phyloP scores from a whole-genome alignment of 352 stramenopile species.

The Phytophthora capsici region DNA sequence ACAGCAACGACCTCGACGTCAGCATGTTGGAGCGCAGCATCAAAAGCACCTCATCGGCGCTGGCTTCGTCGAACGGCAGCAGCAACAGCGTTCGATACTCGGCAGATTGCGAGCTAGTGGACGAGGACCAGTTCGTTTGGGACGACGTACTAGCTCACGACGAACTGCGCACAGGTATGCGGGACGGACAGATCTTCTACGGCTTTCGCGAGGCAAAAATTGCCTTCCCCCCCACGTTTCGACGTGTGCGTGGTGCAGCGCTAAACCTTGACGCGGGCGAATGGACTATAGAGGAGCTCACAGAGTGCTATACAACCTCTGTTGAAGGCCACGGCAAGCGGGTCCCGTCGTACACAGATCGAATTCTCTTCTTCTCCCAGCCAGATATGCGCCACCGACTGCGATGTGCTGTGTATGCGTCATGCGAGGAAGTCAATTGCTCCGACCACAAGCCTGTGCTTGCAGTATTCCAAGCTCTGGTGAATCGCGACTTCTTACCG shows the following conservation, averaged over 20 bases:
- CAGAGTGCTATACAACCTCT: conserved; percentile 60
- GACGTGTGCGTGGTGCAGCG: conserved; percentile 57
- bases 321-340: conserved; percentile 65
- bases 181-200: conserved; percentile 66
- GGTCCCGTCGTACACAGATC: conserved; percentile 91
- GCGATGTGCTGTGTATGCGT: conserved; percentile 72
- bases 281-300: conserved; percentile 34
- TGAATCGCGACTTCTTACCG: conserved; percentile 62
- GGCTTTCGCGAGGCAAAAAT: conserved; percentile 82
- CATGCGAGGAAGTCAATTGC: conserved; percentile 71
- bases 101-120: conserved; percentile 45
- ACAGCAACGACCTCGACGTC: conserved; percentile 42
- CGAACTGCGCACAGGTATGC: conserved; percentile 70
- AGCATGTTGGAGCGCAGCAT: conserved; percentile 48
- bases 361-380: conserved; percentile 87
- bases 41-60: conserved; percentile 30
- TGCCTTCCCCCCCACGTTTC: conserved; percentile 79
- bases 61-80: conserved; percentile 40
- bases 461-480: conserved; percentile 71
- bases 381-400: conserved; percentile 68
- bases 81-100: conserved; percentile 37
- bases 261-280: conserved; percentile 31
- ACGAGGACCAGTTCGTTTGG: conserved; percentile 57
- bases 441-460: conserved; percentile 89
- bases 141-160: conserved; percentile 76